Conservation (phyloP, 441 rosid genomes). For the Metrosideros polymorpha region DNA sequence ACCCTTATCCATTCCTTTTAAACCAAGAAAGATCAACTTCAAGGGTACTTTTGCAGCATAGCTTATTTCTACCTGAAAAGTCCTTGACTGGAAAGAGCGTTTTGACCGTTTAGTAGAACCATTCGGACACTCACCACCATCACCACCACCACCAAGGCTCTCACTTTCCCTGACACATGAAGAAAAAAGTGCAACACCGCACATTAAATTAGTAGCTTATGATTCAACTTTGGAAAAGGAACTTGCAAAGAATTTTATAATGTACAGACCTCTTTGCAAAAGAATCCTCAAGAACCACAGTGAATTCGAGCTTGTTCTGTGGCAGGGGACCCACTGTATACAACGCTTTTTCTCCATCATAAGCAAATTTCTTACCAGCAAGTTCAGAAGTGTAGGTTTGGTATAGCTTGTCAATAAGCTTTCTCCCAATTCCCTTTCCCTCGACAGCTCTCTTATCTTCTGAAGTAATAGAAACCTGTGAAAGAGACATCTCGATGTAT, state of each 20-base stretch:
- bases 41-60: slow-evolving; percentile 59
- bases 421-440: slow-evolving; percentile 66
- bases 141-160: slow-evolving; percentile 1
- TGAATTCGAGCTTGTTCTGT: slow-evolving; percentile 45
- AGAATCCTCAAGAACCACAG: slow-evolving; percentile 64
- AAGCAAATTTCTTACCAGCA: slow-evolving; percentile 50
- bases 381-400: slow-evolving; percentile 61
- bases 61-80: slow-evolving; percentile 48
- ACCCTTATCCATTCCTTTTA: slow-evolving; percentile 38
- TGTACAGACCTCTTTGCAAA: slow-evolving; percentile 38
- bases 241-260: neutral
- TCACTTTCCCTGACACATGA: slow-evolving; percentile 24
- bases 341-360: slow-evolving; percentile 75
- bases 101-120: slow-evolving; percentile 44
- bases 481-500: neutral
- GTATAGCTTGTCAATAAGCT: slow-evolving; percentile 51
- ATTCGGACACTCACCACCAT: slow-evolving; percentile 21
- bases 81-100: slow-evolving; percentile 37
- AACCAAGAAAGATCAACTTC: slow-evolving; percentile 34
- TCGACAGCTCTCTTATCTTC: slow-evolving; percentile 45
- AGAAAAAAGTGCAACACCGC: neutral
- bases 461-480: slow-evolving; percentile 56
- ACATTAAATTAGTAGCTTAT: slow-evolving; percentile 2
- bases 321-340: slow-evolving; percentile 79
- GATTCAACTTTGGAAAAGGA: neutral